Base-by-base conservation (phyloP, 139 green algal genomes). In the Chlorella sp. region DNA sequence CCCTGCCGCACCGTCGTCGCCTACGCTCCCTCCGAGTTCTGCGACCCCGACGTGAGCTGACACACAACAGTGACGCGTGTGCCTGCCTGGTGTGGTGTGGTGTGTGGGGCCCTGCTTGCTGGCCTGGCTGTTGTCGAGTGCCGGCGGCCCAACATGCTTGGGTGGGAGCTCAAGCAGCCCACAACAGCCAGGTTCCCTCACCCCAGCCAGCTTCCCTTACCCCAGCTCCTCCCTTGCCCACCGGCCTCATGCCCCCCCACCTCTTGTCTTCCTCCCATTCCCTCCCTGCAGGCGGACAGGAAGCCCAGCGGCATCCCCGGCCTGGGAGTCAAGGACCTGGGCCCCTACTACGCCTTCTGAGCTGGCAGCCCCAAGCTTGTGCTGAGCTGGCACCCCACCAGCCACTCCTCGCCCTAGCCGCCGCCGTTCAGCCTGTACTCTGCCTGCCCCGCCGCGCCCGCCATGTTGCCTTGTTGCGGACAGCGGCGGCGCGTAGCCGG, bases 1-100 rank as follows among this genome's bases (percentile, higher is more conserved):
- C 96, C 96, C 68, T 94, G 88, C 28, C 92, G 96, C 82, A 98
- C 96, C 3, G 95, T 97, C n/a, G 96, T 96, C 1, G 96, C 98
- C 28, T 99, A 99, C 91, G 97, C 92, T 11, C 97, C 96, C 16
- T 86, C 95, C 16, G 92, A 97, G 69, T 96, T 87, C 82, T 88
- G 71, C 36, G 97, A 99, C 91, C 86, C 94, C 87, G 34, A 78
- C 64, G 86, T 66, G 42, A 30, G 57, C 75, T 30, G 1, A 30
- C 71, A 30, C 36, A 34, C 71, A n/a, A n/a, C n/a, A n/a, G n/a
- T n/a, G n/a, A n/a, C n/a, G n/a, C n/a, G n/a, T 78, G 71, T 40
- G 71, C 71, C 1, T 78, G 71, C 71, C 68, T 78, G 71, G 28
- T 32, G n/a, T n/a, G n/a, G n/a, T n/a, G n/a, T n/a, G n/a, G n/a